A percentile compares a stretch with the other conserved stretches of the same genome.
These are phyloP conservation scores for Pythium apleroticum DNA, from an alignment of 352 stramenopile genomes.

Conservation along the genomic window DNA sequence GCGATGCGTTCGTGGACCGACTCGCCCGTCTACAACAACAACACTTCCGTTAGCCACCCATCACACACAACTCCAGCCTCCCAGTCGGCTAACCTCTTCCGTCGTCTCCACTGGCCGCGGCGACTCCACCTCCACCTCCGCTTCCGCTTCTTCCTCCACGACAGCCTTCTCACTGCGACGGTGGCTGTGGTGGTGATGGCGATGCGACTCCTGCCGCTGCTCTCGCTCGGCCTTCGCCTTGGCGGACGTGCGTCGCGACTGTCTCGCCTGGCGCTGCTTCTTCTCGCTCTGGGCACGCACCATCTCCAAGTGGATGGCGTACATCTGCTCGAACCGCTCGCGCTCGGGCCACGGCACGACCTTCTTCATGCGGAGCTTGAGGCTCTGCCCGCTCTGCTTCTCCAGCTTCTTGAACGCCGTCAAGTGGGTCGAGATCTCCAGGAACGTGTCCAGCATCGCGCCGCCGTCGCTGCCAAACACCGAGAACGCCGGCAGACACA, in stretches of 20 bases:
- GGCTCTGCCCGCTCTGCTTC: constrained; percentile 39
- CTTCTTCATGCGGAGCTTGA: constrained; percentile 47
- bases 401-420: constrained; percentile 47
- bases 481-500: constrained; percentile 52
- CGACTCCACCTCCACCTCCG: neutral
- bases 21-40: constrained; percentile 11
- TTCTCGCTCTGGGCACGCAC: constrained; percentile 30
- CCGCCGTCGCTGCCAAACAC: constrained; percentile 53
- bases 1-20: constrained; percentile 61
- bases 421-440: constrained; percentile 62
- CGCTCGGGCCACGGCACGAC: constrained; percentile 55
- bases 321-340: constrained; percentile 55
- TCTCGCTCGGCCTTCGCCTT: constrained; percentile 9
- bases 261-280: constrained; percentile 2
- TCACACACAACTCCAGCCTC: neutral
- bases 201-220: constrained; percentile 19
- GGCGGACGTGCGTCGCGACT: neutral
- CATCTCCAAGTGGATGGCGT: constrained; percentile 44
- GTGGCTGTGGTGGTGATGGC: constrained; percentile 10
- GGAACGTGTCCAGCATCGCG: constrained; percentile 64
- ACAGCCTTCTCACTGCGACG: constrained; percentile 1
- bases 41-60: neutral
- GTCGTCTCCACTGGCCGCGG: neutral
- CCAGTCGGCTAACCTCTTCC: neutral
- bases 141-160: neutral